phyloP scores from a whole-genome alignment of 2,329 filamentous ascomycete species.

The Colletotrichum sp. region DNA sequence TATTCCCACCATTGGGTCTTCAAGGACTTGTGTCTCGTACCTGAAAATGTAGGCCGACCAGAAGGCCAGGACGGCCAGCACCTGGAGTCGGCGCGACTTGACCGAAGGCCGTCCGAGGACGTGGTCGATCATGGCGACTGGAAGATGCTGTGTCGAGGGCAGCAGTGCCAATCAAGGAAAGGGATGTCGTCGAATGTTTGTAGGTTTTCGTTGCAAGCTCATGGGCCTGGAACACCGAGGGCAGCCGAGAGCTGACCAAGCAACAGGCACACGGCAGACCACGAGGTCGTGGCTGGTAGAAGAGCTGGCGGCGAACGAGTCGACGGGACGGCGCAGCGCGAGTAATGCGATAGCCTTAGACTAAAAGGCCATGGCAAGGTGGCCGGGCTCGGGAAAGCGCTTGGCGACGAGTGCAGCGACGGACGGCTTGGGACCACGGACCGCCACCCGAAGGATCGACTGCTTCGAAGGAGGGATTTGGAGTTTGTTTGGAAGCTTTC shows the following conservation, averaged over 20 bases:
- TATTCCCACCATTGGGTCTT: neutral
- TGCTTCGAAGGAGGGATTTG: neutral
- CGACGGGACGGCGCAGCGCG: constrained; percentile 19
- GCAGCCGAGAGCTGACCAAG: constrained; percentile 5
- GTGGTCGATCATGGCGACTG: constrained; percentile 73
- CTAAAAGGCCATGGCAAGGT: constrained; percentile 12
- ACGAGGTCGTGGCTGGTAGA: constrained; percentile 9
- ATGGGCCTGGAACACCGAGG: neutral
- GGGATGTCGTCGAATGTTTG: neutral
- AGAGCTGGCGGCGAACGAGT: neutral
- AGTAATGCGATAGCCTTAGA: constrained; percentile 7
- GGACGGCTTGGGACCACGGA: neutral
- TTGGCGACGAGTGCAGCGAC: neutral
- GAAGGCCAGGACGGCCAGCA: constrained; percentile 87
- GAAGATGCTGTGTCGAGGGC: neutral
- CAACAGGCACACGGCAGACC: neutral
- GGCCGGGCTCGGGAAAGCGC: neutral
- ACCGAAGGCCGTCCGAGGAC: constrained; percentile 89
- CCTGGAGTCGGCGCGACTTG: constrained; percentile 90
- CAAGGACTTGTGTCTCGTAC: constrained; percentile 43
- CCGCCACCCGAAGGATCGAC: constrained; percentile 1
- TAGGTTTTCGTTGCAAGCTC: neutral
- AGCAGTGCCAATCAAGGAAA: neutral
- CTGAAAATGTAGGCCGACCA: constrained; percentile 86
- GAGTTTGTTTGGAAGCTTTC: neutral